These are phyloP conservation scores for Suillus ampliporus DNA, from an alignment of 768 basidiomycete species.

Conservation along the genomic window DNA sequence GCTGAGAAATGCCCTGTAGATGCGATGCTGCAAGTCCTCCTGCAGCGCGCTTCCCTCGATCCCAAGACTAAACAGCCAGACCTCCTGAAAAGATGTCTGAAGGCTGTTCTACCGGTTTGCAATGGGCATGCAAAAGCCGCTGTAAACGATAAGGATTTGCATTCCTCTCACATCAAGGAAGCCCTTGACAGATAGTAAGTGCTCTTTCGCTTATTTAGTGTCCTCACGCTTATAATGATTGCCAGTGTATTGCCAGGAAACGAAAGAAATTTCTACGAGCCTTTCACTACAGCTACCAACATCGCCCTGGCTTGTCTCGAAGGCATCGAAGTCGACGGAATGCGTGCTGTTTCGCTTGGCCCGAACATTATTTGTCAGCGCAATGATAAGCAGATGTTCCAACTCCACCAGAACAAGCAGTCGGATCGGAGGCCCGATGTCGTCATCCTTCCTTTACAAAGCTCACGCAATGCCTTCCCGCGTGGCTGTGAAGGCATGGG, in stretches of 20 bases:
- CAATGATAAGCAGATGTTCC: not conserved
- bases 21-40: not conserved
- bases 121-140: too few species aligned
- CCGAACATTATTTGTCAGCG: too few species aligned
- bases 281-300: slow-evolving; percentile 1
- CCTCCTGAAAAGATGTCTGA: not conserved
- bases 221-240: not conserved
- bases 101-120: too few species aligned
- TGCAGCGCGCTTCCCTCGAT: not conserved
- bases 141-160: too few species aligned
- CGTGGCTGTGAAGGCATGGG: too few species aligned
- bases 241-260: not conserved
- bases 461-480: not conserved
- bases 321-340: not conserved
- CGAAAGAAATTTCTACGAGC: not conserved
- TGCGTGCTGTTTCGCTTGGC: not conserved
- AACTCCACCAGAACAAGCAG: not conserved
- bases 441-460: not conserved
- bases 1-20: not conserved
- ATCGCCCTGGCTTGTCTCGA: slow-evolving; percentile 1
- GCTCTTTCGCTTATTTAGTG: too few species aligned
- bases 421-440: slow-evolving; percentile 9
- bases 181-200: too few species aligned
- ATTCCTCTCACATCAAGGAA: too few species aligned
- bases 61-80: not conserved